phyloP scores from a whole-genome alignment of 2,329 filamentous ascomycete species.

The Penicillium sp. region DNA sequence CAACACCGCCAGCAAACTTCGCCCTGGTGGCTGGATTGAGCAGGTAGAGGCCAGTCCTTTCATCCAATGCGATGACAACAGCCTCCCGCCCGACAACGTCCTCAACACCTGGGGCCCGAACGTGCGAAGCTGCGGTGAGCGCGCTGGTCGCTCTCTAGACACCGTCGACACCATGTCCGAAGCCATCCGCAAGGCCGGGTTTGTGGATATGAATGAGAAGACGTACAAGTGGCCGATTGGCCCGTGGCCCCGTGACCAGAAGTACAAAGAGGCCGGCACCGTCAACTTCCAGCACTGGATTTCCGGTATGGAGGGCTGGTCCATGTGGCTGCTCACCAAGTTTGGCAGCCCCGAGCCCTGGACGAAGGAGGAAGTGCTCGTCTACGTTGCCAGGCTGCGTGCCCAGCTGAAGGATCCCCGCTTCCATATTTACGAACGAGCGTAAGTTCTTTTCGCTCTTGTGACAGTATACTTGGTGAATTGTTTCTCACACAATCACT shows the following conservation, averaged over 20 bases:
- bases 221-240: constrained; percentile 32
- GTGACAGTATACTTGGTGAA: too few relatives aligned
- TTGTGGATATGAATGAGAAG: constrained; percentile 34
- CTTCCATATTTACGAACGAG: constrained; percentile 12
- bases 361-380: constrained; percentile 13
- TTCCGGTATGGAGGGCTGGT: constrained; percentile 30
- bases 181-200: constrained; percentile 30
- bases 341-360: constrained; percentile 14
- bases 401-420: constrained; percentile 10
- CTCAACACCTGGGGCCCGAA: constrained; percentile 14
- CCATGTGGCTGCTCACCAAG: constrained; percentile 31
- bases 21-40: constrained; percentile 23
- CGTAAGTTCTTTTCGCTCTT: constrained; percentile 6
- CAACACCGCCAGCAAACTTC: constrained; percentile 13
- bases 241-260: constrained; percentile 30
- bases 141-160: constrained; percentile 22
- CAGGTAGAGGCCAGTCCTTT: constrained; percentile 17
- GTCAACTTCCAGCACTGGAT: constrained; percentile 30
- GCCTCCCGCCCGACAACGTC: constrained; percentile 14
- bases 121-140: constrained; percentile 19
- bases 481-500: background rate
- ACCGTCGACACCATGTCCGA: constrained; percentile 24
- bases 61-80: constrained; percentile 17
- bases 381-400: constrained; percentile 16
- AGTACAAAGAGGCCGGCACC: constrained; percentile 41